Base-by-base conservation (phyloP, 1,284 basidiomycete genomes). In the Pseudozyma sp. region DNA sequence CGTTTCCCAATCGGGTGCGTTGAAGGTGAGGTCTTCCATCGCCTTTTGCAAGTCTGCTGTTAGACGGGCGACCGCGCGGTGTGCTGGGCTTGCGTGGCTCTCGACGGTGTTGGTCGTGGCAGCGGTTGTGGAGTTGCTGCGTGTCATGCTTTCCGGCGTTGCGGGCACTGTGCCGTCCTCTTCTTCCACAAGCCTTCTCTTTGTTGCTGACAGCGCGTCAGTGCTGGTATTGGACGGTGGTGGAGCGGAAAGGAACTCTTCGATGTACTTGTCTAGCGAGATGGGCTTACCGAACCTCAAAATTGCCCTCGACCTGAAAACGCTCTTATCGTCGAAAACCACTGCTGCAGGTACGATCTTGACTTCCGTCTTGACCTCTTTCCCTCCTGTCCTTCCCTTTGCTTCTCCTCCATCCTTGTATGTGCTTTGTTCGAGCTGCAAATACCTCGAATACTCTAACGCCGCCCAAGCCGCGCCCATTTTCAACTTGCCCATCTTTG, bases 401-500 rank as follows among this genome's bases (percentile, higher is more conserved):
- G 38, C 10, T 47, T 6, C 16, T 53, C 50, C 6, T 31, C 25
- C 25, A 31, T 31, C 25, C 25, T 31, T 31, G 6, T 31, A 6
- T 31, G 25, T 31, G 25, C 25, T 31, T 6, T 31, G 25, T 31
- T 31, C 25, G 25, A 68, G 36, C 36, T 69, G 60, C 45, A 77
- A 42, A 42, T 92, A 65, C 31, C 61, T 91, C 13, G 90, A 88
- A 86, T 95, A 97, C 87, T 97, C 96, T 74, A 97, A 88, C 4
- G 94, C 93, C 38, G 94, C 92, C 95, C 95, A 97, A 9, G 93
- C 90, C n/a, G 93, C 92, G 25, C 95, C 95, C 79, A 97, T 94
- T 85, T 98, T 98, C 80, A 98, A 89, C 69, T 93, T 92, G 88
- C 95, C 92, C 80, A 98, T 92, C 62, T 90, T 89, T 4, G 95